Base-by-base conservation (phyloP, 768 basidiomycete species). In the Psilocybe tampanensis region DNA sequence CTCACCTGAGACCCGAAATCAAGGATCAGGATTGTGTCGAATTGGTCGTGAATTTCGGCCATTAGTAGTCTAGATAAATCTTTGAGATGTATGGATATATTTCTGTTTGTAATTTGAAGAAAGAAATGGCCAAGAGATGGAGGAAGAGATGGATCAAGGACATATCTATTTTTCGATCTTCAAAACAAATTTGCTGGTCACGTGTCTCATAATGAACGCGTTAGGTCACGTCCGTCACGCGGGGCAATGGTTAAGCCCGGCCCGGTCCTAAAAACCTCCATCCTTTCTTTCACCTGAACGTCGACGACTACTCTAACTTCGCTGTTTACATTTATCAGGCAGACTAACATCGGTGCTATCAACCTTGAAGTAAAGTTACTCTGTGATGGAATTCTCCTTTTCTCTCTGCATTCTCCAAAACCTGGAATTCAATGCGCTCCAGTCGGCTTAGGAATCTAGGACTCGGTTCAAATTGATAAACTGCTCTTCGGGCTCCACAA, bases 1-100 rank as follows among this genome's bases (percentile, higher is more conserved):
- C 57, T 62, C 65, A 96, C 95, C 83, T 94, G 95, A 9, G 95
- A 97, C 52, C 96, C 96, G 73, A 98, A 98, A 73, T 98, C 96
- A 32, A 98, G 79, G 66, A 98, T 97, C 42, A 98, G 86, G 62
- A 98, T 87, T 21, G 95, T 95, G 68, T 98, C 95, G 70, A 96
- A 98, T 62, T 94, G 87, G 72, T 93, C 89, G 74, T 96, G 94
- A 65, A 97, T 97, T 71, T 94, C 92, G 12, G 88, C 79, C 90
- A 92, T 92, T 53, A 44, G 21, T n/a, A 29, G 42, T 26, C 21
- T 47, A 43, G 44, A 23, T 24, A 21, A 26, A 6, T 53, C 42
- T 44, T 52, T 44, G 12, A 43, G 15, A n/a, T 39, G 36, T 39
- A 29, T 9, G 29, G 36, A 39, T 39, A 39, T 5, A n/a, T 39